Evolutionary conservation across 2,329 filamentous ascomycete species (phyloP).

Genomic region (Xylaria sp.): DNA sequence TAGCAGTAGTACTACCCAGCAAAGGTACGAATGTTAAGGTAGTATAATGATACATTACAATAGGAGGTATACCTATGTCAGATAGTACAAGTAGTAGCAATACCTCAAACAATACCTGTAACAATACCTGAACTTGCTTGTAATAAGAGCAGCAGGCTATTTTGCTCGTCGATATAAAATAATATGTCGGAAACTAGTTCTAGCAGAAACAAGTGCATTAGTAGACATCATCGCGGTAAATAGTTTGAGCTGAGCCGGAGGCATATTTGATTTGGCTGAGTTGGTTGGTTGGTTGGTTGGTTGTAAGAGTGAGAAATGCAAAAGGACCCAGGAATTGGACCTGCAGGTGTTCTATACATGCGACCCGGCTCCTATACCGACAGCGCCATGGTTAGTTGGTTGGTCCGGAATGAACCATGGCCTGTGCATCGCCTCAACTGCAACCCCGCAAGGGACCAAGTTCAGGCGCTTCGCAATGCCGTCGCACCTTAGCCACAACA

Average conservation of each 20-base stretch:
- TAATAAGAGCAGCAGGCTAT: not conserved
- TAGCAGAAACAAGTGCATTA: not conserved
- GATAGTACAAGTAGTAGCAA: not conserved
- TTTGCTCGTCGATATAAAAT: not conserved
- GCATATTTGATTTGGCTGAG: not conserved
- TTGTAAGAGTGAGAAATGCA: not conserved
- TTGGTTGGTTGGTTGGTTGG: not conserved
- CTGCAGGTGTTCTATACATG: not conserved
- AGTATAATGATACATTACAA: not conserved
- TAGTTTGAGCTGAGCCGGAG: not conserved
- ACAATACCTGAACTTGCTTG: not conserved
- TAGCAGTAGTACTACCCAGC: not conserved
- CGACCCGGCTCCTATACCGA: not conserved
- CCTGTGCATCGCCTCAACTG: constrained; percentile 8
- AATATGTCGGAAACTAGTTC: not conserved
- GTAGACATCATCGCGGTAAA: not conserved
- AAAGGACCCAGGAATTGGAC: not conserved
- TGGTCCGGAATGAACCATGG: constrained; percentile 5
- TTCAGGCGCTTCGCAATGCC: constrained; percentile 2
- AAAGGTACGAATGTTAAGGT: not conserved
- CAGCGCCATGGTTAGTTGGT: constrained; percentile 1
- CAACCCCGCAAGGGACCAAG: constrained; percentile 1
- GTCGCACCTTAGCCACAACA: not conserved
- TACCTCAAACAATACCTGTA: not conserved
- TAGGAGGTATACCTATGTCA: not conserved